Evolutionary conservation across 306 rosid species (phyloP), one percentile per base, ranked within the genome.

Genomic region (Abrus precatorius): DNA sequence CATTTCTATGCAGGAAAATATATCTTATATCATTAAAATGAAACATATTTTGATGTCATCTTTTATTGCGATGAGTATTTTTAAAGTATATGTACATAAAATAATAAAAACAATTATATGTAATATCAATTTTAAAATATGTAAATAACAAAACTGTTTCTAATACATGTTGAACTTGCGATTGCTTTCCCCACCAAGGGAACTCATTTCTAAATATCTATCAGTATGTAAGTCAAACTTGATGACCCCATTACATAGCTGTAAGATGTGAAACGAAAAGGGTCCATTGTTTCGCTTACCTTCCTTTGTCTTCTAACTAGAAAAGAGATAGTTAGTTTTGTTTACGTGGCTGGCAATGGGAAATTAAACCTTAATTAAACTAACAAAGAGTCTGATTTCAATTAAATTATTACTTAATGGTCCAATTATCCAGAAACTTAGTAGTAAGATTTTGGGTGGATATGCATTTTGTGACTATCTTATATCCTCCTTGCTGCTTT

Each of bases 201-300:
- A 82, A 66, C 49, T 72, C 80, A 29, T 59, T 34, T 76, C 73
- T 48, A 48, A 28, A 38, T 57, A 61, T 74, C 62, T 54, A 57
- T 83, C 7, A 27, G 69, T 9, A 1, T 74, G 30, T 9, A 79
- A 88, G 87, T 87, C 88, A 80, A 84, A 52, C 27, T 61, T 34
- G 12, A 41, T 43, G 91, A 79, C 89, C 90, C 91, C 93, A 88
- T 79, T 41, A 32, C 82, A 40, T 79, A 80, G 94, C 92, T 87
- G 88, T 90, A 85, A 74, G 87, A 85, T 84, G 82, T 82, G 85
- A 73, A 72, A 55, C 53, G 12, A 74, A 69, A 62, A 84, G 94
- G 88, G 74, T 82, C 89, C 90, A 63, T 88, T 77, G 56, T 56
- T 75, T 84, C 80, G 74, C 65, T 73, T 72, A 61, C 65, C 73